Percentiles rank a stretch among this genome's conserved stretches.
Conservation (phyloP, 768 basidiomycete genomes). For the Piloderma croceum region DNA sequence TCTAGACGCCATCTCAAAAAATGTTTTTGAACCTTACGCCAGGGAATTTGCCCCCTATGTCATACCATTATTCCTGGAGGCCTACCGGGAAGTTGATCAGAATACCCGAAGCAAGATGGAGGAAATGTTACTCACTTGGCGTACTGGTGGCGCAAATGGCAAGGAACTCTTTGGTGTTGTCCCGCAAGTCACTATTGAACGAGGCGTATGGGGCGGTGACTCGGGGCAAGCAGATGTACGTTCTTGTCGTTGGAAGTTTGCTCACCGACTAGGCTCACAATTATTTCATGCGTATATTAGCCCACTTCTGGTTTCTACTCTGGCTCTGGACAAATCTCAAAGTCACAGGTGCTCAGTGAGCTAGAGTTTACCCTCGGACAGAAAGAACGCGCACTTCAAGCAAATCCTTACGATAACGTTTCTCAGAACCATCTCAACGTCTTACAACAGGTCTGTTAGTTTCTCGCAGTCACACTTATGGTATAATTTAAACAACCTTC, state of each 20-base stretch:
- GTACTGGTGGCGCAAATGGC: conserved; percentile 74
- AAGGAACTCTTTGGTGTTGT: conserved; percentile 80
- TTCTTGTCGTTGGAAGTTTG: conserved; percentile 8
- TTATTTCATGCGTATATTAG: conserved; percentile 2
- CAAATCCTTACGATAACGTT: conserved; percentile 65
- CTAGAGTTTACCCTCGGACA: conserved; percentile 77
- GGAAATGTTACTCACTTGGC: conserved; percentile 95
- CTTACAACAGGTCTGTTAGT: conserved; percentile 65
- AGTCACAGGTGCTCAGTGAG: conserved; percentile 77
- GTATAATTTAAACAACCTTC: no score
- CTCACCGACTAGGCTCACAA: background rate
- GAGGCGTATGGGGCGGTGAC: conserved; percentile 70
- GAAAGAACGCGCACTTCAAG: conserved; percentile 68
- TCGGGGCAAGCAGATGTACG: conserved; percentile 37
- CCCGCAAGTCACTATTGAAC: conserved; percentile 79
- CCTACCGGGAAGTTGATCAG: conserved; percentile 83
- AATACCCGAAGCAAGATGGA: conserved; percentile 90
- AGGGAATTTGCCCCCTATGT: conserved; percentile 79
- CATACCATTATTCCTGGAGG: conserved; percentile 77
- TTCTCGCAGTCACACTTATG: conserved; percentile 7
- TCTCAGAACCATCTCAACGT: conserved; percentile 71
- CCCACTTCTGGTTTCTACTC: conserved; percentile 29
- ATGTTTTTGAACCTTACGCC: conserved; percentile 90
- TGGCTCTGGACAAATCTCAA: conserved; percentile 50
- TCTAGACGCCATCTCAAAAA: conserved; percentile 95